Evolutionary conservation across 352 stramenopile species (phyloP).

Genomic region (Phytophthora litchii): DNA sequence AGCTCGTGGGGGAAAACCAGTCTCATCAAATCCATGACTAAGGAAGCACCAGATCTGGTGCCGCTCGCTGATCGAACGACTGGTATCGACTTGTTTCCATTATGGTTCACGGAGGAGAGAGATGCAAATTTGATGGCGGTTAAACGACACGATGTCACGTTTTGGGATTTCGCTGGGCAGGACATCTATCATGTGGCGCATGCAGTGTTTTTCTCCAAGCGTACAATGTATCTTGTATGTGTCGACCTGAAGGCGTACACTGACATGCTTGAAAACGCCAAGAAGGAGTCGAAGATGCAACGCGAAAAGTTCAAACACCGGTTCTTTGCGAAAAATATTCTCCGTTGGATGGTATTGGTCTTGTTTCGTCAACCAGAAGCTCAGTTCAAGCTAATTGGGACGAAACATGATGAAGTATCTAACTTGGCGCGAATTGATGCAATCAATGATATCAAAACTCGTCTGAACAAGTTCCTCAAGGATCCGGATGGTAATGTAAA

Average conservation of each 20-base stretch:
- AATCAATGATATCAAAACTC: neutral
- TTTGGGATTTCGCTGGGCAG: constrained; percentile 32
- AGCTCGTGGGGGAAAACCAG: constrained; percentile 26
- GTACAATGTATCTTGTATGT: constrained; percentile 20
- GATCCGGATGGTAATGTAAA: neutral
- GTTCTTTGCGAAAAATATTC: constrained; percentile 25
- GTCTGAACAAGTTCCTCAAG: neutral
- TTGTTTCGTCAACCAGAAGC: constrained; percentile 16
- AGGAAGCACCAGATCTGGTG: neutral
- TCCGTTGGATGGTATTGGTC: constrained; percentile 18
- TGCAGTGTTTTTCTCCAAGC: constrained; percentile 24
- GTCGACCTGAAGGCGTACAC: constrained; percentile 14
- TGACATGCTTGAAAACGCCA: neutral
- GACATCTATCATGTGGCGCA: constrained; percentile 27
- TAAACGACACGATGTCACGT: constrained; percentile 9
- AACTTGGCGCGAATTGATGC: neutral
- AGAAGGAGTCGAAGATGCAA: neutral
- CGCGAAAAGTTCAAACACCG: neutral
- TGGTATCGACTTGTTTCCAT: constrained; percentile 10
- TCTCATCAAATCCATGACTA: constrained; percentile 9
- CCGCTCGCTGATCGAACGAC: constrained; percentile 3
- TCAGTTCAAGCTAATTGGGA: constrained; percentile 26
- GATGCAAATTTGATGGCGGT: neutral
- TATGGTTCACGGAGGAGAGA: neutral
- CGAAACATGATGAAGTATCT: constrained; percentile 10